These are phyloP conservation scores for Colletotrichum higginsianum DNA, from an alignment of 2,329 filamentous ascomycete genomes.

Conservation along the genomic window DNA sequence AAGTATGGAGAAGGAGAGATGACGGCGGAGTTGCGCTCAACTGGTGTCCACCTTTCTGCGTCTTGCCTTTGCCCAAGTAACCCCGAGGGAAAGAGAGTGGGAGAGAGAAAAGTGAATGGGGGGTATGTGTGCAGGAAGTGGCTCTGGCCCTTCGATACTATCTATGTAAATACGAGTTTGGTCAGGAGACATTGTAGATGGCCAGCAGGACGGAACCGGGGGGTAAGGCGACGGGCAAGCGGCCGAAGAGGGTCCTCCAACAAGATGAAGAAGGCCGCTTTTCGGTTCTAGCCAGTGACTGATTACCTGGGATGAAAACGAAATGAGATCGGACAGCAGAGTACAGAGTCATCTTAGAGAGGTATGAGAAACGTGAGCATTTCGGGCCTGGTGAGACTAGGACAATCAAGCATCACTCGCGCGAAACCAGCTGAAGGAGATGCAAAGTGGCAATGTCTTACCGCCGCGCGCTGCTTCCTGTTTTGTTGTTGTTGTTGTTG, in stretches of 20 bases:
- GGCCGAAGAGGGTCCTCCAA: conserved; percentile 20
- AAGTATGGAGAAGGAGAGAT: conserved; percentile 16
- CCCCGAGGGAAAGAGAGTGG: not conserved
- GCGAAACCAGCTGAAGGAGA: conserved; percentile 29
- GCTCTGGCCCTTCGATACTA: not conserved
- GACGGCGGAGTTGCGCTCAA: conserved; percentile 35
- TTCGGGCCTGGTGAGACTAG: conserved; percentile 38
- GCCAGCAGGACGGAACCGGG: conserved; percentile 18
- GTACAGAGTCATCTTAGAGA: conserved; percentile 5
- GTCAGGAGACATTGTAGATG: conserved; percentile 25
- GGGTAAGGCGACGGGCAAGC: conserved; percentile 7
- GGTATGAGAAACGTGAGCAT: conserved; percentile 23
- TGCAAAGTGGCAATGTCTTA: conserved; percentile 32
- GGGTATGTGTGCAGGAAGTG: conserved; percentile 6
- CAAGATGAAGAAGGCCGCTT: conserved; percentile 24
- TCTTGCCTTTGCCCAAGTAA: conserved; percentile 1
- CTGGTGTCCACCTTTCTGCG: conserved; percentile 5
- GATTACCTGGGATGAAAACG: conserved; percentile 18
- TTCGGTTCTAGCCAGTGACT: conserved; percentile 13
- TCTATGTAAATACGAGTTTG: conserved; percentile 32
- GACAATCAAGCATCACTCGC: conserved; percentile 25
- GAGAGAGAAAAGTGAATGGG: too few relatives aligned
- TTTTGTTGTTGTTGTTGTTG: conserved; percentile 17
- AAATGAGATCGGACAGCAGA: conserved; percentile 19
- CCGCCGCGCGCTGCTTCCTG: not conserved